Evolutionary conservation across 306 rosid genomes (phyloP).

Genomic region (Dicorynia guianensis): DNA sequence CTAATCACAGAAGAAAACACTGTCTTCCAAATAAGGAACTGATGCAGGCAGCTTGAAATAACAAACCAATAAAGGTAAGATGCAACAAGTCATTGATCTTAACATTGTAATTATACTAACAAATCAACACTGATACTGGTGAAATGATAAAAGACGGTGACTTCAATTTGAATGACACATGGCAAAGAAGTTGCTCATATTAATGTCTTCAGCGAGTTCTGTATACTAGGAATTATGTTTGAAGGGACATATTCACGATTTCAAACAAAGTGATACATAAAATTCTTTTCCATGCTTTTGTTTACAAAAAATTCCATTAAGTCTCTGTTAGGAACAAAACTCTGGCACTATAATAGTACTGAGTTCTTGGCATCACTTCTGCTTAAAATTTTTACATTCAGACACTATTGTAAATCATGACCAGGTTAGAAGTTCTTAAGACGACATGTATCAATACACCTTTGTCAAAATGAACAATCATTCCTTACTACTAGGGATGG

Average conservation of each 20-base stretch:
- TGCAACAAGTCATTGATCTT: slow-evolving; percentile 18
- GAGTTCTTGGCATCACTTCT: not conserved
- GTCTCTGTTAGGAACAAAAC: not conserved
- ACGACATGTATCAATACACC: no score
- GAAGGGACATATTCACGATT: not conserved
- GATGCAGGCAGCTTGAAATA: not conserved
- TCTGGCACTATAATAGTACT: not conserved
- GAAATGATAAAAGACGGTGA: slow-evolving; percentile 5
- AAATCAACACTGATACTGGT: not conserved
- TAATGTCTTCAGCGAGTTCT: slow-evolving; percentile 18
- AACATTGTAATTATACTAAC: slow-evolving; percentile 6
- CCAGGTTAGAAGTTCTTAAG: not conserved
- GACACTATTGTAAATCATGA: not conserved
- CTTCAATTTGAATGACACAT: slow-evolving; percentile 19
- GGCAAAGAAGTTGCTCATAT: slow-evolving; percentile 9
- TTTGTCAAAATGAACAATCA: no score
- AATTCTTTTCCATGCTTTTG: slow-evolving; percentile 1
- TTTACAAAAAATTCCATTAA: no score
- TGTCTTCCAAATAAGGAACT: not conserved
- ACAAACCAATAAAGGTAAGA: slow-evolving; percentile 14
- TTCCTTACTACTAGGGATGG: no score
- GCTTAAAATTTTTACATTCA: not conserved
- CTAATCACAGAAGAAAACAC: slow-evolving; percentile 19
- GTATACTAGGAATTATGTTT: slow-evolving; percentile 14
- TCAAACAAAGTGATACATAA: slow-evolving; percentile 7